These are phyloP conservation scores for Nakazawaea siamensis DNA, from an alignment of 805 yeast species.

Conservation along the genomic window DNA sequence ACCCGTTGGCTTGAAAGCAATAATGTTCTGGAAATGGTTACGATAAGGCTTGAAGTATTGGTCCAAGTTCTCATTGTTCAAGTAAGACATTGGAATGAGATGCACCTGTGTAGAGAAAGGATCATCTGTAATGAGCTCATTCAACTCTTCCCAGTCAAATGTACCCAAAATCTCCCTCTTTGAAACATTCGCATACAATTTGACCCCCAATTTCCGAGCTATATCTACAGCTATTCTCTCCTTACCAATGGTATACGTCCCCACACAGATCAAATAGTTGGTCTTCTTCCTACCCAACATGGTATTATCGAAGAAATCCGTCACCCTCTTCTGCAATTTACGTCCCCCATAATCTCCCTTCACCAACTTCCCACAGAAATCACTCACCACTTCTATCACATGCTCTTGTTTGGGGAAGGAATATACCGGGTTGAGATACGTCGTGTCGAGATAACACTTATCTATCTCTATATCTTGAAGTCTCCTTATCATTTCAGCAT, in stretches of 20 bases:
- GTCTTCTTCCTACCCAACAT: conserved; percentile 12
- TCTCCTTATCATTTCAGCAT: conserved; percentile 34
- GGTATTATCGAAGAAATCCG: conserved; percentile 26
- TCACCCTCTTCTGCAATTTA: conserved; percentile 24
- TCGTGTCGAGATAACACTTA: conserved; percentile 78
- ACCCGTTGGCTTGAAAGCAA: conserved; percentile 86
- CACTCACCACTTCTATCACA: conserved; percentile 55
- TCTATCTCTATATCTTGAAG: conserved; percentile 31
- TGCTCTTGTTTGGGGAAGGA: conserved; percentile 70
- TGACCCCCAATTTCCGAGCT: conserved; percentile 42
- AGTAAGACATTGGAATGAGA: conserved; percentile 59
- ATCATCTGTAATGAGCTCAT: conserved; percentile 32
- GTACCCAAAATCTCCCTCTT: conserved; percentile 38
- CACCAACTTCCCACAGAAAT: conserved; percentile 36
- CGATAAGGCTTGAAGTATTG: conserved; percentile 41
- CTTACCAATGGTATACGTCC: conserved; percentile 90
- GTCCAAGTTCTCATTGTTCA: conserved; percentile 35
- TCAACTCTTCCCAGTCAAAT: conserved; percentile 35
- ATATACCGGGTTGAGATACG: conserved; percentile 71
- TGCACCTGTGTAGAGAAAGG: conserved; percentile 54
- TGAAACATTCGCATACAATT: conserved; percentile 43
- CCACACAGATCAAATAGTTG: conserved; percentile 56
- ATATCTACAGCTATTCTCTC: conserved; percentile 72
- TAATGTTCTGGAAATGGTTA: conserved; percentile 44
- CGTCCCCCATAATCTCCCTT: conserved; percentile 19